Conservation (phyloP, 2,329 filamentous ascomycete species). For the Eutypa lata region DNA sequence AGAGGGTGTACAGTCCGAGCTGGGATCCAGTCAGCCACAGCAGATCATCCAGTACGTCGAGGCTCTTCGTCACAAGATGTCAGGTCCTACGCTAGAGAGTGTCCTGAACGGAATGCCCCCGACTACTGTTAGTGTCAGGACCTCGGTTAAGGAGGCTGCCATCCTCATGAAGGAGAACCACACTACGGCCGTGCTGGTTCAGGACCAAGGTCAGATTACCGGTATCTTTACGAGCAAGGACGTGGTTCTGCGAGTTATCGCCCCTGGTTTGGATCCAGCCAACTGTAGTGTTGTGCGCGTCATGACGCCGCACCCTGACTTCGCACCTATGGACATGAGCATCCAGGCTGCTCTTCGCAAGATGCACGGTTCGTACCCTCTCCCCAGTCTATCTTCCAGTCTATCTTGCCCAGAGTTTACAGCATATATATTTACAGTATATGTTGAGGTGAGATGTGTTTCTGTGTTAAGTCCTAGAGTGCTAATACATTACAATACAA, state of each 20-base stretch:
- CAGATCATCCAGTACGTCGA: conserved; percentile 99
- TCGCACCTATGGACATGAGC: conserved; percentile 98
- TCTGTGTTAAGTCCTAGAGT: too few species aligned
- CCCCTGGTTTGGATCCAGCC: conserved; percentile 86
- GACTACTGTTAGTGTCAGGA: conserved; percentile 91
- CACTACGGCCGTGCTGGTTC: conserved; percentile 92
- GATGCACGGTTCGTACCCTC: conserved; percentile 79
- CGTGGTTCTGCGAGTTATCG: conserved; percentile 95
- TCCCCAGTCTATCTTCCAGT: too few species aligned
- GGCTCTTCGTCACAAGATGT: conserved; percentile 93
- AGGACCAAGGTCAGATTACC: conserved; percentile 95
- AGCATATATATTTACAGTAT: too few species aligned
- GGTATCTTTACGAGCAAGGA: conserved; percentile 99
- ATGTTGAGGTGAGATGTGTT: too few species aligned
- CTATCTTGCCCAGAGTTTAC: too few species aligned
- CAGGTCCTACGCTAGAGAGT: conserved; percentile 90
- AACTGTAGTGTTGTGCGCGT: conserved; percentile 98
- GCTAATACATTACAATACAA: conserved; percentile 7
- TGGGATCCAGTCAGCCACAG: conserved; percentile 92
- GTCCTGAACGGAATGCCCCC: conserved; percentile 90
- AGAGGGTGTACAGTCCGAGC: conserved; percentile 94
- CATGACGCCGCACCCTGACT: conserved; percentile 98
- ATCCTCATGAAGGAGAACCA: conserved; percentile 98
- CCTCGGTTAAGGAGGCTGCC: conserved; percentile 93
- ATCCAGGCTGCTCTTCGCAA: conserved; percentile 97